Evolutionary conservation across 2,329 filamentous ascomycete genomes (phyloP).

Genomic region (Stachybotrys echinatus): DNA sequence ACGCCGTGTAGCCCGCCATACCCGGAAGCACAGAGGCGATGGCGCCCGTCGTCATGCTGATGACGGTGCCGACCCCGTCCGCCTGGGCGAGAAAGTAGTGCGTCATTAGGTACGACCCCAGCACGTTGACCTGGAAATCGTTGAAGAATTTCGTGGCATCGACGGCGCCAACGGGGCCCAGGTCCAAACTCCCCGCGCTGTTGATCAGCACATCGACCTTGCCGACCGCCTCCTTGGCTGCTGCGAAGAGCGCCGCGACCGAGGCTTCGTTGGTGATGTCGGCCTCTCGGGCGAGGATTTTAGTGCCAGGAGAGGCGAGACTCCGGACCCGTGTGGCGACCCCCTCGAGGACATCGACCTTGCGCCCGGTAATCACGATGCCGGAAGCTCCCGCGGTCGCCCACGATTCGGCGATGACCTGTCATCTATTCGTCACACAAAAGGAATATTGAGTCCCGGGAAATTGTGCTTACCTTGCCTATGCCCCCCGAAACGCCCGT

Average conservation of each 20-base stretch:
- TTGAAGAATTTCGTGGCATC: not conserved
- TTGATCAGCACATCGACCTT: not conserved
- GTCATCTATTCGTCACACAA: too few species aligned
- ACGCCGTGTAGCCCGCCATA: not conserved
- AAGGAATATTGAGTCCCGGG: too few species aligned
- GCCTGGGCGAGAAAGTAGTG: not conserved
- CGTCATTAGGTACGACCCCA: not conserved
- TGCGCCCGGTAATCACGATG: not conserved
- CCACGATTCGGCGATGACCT: not conserved
- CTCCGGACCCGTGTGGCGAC: not conserved
- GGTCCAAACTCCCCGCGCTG: not conserved
- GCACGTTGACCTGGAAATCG: not conserved
- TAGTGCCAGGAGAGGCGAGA: not conserved
- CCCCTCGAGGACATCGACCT: not conserved
- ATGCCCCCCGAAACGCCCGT: not conserved
- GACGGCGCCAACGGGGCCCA: not conserved
- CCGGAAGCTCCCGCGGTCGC: not conserved
- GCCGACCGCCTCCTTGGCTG: not conserved
- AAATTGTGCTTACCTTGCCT: too few species aligned
- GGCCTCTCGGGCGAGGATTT: not conserved
- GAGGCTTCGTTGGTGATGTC: not conserved
- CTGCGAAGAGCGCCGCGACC: not conserved
- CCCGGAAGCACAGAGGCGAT: not conserved
- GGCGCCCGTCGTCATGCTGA: not conserved
- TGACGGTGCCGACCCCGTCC: not conserved